Evolutionary conservation across 345 rosid species (phyloP).

Genomic region (Brassica juncea): DNA sequence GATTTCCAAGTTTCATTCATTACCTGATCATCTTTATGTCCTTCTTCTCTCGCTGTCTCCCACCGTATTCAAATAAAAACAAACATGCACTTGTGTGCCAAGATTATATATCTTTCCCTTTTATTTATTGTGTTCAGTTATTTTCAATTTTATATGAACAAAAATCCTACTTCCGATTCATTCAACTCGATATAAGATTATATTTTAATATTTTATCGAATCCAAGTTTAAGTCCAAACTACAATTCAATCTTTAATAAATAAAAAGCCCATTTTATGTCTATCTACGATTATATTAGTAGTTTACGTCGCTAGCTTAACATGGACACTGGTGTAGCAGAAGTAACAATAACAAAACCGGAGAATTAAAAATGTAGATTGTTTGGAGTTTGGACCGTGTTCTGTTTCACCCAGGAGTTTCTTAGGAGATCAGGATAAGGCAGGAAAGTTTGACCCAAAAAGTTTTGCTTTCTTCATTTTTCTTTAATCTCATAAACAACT

Average conservation of each 20-base stretch:
- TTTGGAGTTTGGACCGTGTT: not conserved
- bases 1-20: constrained; percentile 38
- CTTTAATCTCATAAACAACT: not conserved
- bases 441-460: not conserved
- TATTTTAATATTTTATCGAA: not conserved
- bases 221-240: not conserved
- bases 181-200: not conserved
- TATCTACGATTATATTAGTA: not conserved
- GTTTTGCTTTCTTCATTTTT: too few species aligned
- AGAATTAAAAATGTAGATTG: not conserved
- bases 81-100: not conserved
- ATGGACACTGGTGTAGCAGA: not conserved
- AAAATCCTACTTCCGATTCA: not conserved
- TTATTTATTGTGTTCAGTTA: not conserved
- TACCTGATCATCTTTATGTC: constrained; percentile 17
- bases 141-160: too few species aligned
- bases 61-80: constrained; percentile 23
- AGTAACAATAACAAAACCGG: not conserved
- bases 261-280: too few species aligned
- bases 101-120: too few species aligned
- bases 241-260: not conserved
- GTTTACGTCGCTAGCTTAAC: not conserved
- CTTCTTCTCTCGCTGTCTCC: constrained; percentile 11
- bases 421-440: not conserved
- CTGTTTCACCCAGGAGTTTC: not conserved